Conservation (phyloP, 139 green algal genomes). For the Tetraselmis chui region DNA sequence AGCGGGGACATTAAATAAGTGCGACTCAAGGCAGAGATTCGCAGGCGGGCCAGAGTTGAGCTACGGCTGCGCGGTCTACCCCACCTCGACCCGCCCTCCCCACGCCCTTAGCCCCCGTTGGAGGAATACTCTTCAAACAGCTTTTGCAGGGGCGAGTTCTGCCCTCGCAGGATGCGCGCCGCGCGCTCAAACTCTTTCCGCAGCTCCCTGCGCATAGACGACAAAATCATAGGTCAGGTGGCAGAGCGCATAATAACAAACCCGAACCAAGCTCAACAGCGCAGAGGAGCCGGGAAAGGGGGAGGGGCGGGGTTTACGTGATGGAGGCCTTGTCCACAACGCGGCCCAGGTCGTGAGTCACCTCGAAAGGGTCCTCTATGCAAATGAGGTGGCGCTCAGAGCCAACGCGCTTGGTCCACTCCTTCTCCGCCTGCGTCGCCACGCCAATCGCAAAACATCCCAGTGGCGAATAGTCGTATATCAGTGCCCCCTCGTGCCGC, state of each 20-base stretch:
- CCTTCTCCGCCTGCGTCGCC: constrained; percentile 68
- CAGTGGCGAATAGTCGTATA: too few species aligned
- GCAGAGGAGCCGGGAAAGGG: too few species aligned
- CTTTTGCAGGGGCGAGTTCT: constrained; percentile 15
- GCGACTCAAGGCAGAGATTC: too few species aligned
- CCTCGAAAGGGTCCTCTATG: constrained; percentile 89
- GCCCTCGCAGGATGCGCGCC: constrained; percentile 49
- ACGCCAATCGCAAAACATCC: too few species aligned
- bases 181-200: constrained; percentile 69
- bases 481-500: background rate
- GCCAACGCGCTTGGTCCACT: constrained; percentile 81
- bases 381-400: constrained; percentile 85
- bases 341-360: constrained; percentile 81
- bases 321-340: constrained; percentile 71
- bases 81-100: too few species aligned
- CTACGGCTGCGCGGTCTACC: too few species aligned
- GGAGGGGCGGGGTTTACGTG: background rate
- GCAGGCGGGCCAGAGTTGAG: too few species aligned
- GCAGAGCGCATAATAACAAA: too few species aligned
- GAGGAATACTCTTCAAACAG: constrained; percentile 25
- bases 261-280: too few species aligned
- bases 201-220: constrained; percentile 45
- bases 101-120: background rate
- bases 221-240: too few species aligned
- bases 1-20: too few species aligned